Conservation (phyloP, 2,329 filamentous ascomycete genomes). For the Paramyrothecium roridum region DNA sequence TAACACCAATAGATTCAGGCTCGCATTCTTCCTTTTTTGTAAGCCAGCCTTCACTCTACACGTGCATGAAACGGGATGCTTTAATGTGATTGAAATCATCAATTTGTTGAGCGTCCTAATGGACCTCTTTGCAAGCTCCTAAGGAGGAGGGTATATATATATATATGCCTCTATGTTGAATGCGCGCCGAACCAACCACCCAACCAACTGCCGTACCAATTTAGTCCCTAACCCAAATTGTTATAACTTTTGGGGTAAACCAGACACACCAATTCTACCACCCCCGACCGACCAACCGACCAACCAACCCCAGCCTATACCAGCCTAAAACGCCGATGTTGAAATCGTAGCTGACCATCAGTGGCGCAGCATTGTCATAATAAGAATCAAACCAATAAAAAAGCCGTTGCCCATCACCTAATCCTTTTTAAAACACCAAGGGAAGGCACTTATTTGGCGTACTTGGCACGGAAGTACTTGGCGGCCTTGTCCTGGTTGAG, state of each 20-base stretch:
- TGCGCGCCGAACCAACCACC: constrained; percentile 27
- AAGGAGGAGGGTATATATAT: constrained; percentile 32
- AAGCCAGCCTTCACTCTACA: constrained; percentile 12
- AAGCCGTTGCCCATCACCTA: constrained; percentile 10
- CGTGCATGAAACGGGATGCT: background rate
- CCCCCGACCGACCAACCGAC: constrained; percentile 18
- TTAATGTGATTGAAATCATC: constrained; percentile 12
- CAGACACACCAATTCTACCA: constrained; percentile 26
- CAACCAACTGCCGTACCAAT: constrained; percentile 10
- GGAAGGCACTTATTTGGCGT: constrained; percentile 55
- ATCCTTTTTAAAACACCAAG: constrained; percentile 2
- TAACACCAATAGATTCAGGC: no score
- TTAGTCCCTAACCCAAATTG: constrained; percentile 22
- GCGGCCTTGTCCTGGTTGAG: constrained; percentile 97
- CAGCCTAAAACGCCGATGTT: constrained; percentile 51
- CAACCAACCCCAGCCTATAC: constrained; percentile 25
- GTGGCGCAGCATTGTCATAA: constrained; percentile 30
- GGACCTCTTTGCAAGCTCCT: constrained; percentile 21
- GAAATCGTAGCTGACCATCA: constrained; percentile 47
- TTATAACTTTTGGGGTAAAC: constrained; percentile 32
- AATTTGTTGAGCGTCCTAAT: constrained; percentile 22
- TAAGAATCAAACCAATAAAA: constrained; percentile 6
- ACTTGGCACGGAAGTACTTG: constrained; percentile 93
- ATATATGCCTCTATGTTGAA: constrained; percentile 37
- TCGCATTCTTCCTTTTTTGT: no score